A percentile compares a stretch with the other conserved stretches of the same genome.
These are phyloP conservation scores for Camellia sinensis DNA, from an alignment of 148 eudicot species.

Conservation along the genomic window DNA sequence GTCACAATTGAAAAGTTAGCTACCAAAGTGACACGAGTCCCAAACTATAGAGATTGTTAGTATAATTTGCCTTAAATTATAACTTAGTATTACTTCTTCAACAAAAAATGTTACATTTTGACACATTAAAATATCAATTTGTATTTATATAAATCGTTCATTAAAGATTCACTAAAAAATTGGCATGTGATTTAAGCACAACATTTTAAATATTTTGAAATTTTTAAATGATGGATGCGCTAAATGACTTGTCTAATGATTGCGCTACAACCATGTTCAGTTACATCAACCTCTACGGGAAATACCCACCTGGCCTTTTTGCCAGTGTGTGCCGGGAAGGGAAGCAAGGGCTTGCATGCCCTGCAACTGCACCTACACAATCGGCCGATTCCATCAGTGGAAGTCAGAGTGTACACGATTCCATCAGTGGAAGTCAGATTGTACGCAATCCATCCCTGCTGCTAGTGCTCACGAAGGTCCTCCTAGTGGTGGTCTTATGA, in stretches of 20 bases:
- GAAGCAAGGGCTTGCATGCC: conserved; percentile 35
- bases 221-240: neutral
- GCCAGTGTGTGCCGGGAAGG: conserved; percentile 36
- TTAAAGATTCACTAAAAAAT: too few relatives aligned
- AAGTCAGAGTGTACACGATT: neutral
- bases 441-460: neutral
- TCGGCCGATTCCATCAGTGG: neutral
- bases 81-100: too few relatives aligned
- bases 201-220: too few relatives aligned
- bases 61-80: too few relatives aligned
- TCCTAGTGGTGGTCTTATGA: neutral
- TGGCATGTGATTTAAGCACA: too few relatives aligned
- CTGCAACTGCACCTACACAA: conserved; percentile 20
- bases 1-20: too few relatives aligned
- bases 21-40: too few relatives aligned
- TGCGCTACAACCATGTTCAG: conserved; percentile 55
- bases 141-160: too few relatives aligned
- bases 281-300: conserved; percentile 50
- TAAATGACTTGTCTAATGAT: conserved; percentile 35
- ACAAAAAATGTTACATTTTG: too few relatives aligned
- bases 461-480: conserved; percentile 8
- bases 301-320: conserved; percentile 44
- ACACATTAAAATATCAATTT: too few relatives aligned
- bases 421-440: neutral
- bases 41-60: too few relatives aligned